phyloP scores from a whole-genome alignment of 441 rosid genomes.

The Mallotus repandus region DNA sequence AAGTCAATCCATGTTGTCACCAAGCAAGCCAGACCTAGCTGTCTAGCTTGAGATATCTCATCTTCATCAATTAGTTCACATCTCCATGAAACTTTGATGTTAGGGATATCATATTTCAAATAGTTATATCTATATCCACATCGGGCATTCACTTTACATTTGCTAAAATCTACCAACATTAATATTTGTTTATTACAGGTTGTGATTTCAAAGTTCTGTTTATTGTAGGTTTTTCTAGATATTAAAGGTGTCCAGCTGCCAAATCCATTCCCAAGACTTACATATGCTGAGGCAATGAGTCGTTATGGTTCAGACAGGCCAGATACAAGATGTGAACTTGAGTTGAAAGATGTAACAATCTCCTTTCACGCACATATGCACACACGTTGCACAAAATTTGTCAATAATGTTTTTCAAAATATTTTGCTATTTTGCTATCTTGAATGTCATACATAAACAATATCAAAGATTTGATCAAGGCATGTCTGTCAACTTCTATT shows the following conservation, averaged over 20 bases:
- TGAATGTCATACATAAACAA: not conserved
- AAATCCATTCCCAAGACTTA: conserved; percentile 84
- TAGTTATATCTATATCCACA: not conserved
- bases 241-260: conserved; percentile 78
- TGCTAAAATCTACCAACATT: conserved; percentile 17
- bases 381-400: not conserved
- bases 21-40: not conserved
- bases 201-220: conserved; percentile 12
- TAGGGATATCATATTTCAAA: no score
- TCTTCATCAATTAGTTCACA: not conserved
- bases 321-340: conserved; percentile 86
- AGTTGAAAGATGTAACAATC: conserved; percentile 78
- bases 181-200: conserved; percentile 3
- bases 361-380: conserved; percentile 18
- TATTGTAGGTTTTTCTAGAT: conserved; percentile 73
- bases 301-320: conserved; percentile 95
- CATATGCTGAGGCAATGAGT: conserved; percentile 85
- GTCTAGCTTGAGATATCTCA: not conserved
- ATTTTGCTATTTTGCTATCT: not conserved
- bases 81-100: not conserved
- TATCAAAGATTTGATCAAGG: not conserved
- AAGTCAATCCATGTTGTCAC: not conserved
- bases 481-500: not conserved
- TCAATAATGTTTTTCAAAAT: not conserved
- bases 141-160: not conserved